Conservation (phyloP, 2,329 filamentous ascomycete genomes). For the Colletotrichum musicola region DNA sequence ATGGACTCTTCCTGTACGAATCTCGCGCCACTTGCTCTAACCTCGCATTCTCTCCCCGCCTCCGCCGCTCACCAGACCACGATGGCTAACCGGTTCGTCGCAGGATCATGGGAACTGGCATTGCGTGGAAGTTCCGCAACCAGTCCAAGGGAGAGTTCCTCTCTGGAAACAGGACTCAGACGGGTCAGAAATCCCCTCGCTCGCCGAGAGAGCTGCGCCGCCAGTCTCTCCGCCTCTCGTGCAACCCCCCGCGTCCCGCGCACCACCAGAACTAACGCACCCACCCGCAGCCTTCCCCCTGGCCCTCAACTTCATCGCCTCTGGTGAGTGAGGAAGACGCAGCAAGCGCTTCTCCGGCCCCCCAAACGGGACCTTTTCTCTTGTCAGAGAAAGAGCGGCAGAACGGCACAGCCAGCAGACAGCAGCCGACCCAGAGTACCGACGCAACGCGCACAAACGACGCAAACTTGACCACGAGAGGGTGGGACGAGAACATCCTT, state of each 20-base stretch:
- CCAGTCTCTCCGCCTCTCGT: not conserved
- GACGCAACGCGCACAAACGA: not conserved
- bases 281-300: slow-evolving; percentile 75
- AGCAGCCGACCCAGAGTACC: slow-evolving; percentile 49
- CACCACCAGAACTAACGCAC: slow-evolving; percentile 44
- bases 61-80: not conserved
- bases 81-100: not conserved
- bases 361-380: slow-evolving; percentile 3
- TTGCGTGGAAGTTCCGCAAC: slow-evolving; percentile 69
- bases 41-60: not conserved
- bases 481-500: not conserved
- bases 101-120: slow-evolving; percentile 73
- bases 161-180: slow-evolving; percentile 84
- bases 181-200: slow-evolving; percentile 69
- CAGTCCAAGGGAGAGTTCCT: slow-evolving; percentile 80
- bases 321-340: slow-evolving; percentile 78
- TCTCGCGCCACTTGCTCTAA: not conserved
- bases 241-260: not conserved
- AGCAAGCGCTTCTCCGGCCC: slow-evolving; percentile 30
- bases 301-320: slow-evolving; percentile 90
- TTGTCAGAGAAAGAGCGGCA: slow-evolving; percentile 31
- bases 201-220: too few relatives aligned
- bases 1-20: slow-evolving; percentile 80
- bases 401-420: slow-evolving; percentile 24
- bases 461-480: slow-evolving; percentile 9